These are phyloP conservation scores for Solanum peruvianum DNA, from an alignment of 257 asterid species.

Conservation along the genomic window DNA sequence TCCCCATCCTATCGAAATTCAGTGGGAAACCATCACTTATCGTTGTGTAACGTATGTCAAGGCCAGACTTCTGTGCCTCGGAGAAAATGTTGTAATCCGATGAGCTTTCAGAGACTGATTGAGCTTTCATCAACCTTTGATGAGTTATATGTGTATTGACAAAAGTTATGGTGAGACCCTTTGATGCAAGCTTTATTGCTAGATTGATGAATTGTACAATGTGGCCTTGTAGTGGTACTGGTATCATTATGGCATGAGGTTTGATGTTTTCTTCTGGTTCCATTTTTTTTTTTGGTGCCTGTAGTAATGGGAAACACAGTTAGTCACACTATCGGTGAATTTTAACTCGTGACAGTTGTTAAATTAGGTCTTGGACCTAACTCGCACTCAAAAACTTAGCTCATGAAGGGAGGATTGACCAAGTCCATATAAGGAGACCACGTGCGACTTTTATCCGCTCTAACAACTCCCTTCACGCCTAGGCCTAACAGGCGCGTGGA, in stretches of 20 bases:
- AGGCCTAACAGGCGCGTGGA: no score
- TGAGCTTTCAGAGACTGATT: background rate
- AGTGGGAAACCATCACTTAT: slow-evolving; percentile 44
- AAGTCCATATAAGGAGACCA: no score
- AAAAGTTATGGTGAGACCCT: slow-evolving; percentile 24
- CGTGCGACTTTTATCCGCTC: no score
- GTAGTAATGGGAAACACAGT: background rate
- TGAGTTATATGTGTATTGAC: slow-evolving; percentile 16
- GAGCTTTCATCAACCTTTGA: slow-evolving; percentile 6
- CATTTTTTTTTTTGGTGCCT: background rate
- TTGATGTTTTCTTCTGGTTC: background rate
- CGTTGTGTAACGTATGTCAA: slow-evolving; percentile 46
- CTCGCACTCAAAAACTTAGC: no score
- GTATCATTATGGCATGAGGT: slow-evolving; percentile 13
- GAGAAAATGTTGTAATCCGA: slow-evolving; percentile 24
- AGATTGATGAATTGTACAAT: slow-evolving; percentile 14
- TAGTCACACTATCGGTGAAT: background rate
- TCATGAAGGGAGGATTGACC: no score
- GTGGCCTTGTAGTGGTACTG: slow-evolving; percentile 31
- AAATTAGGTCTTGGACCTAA: no score
- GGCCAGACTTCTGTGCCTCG: slow-evolving; percentile 32
- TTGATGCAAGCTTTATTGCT: slow-evolving; percentile 21
- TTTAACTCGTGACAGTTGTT: background rate
- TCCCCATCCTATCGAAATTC: slow-evolving; percentile 16
- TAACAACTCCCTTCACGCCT: no score